phyloP scores from a whole-genome alignment of 164 flowering plant genomes.

The Chimonanthus praecox region DNA sequence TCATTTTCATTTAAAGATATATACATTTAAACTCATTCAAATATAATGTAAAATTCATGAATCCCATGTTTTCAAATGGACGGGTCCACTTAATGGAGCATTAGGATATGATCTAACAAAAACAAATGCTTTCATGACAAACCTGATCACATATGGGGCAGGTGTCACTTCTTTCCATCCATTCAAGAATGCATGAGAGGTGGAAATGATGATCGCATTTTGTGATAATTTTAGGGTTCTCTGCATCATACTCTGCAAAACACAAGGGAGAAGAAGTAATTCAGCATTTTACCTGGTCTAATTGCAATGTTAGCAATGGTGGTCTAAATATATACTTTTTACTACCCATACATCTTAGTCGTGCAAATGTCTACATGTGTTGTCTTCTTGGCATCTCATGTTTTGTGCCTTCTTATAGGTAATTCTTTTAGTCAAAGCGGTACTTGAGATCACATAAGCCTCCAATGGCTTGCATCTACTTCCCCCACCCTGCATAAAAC shows the following conservation, averaged over 20 bases:
- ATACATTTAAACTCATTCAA: neutral
- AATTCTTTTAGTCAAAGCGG: neutral
- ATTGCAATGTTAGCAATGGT: neutral
- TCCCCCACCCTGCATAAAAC: neutral
- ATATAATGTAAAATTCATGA: too few relatives aligned
- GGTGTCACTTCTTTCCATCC: constrained; percentile 89
- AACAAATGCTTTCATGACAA: constrained; percentile 5
- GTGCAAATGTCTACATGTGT: neutral
- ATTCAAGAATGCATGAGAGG: constrained; percentile 81
- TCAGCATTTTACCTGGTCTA: constrained; percentile 4
- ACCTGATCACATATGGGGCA: constrained; percentile 92
- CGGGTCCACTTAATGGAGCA: neutral
- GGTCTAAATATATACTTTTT: neutral
- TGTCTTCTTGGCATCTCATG: too few relatives aligned
- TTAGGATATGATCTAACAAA: neutral
- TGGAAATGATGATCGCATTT: constrained; percentile 83
- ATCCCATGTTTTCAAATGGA: neutral
- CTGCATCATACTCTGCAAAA: constrained; percentile 58
- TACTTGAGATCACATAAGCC: too few relatives aligned
- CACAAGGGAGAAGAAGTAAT: neutral
- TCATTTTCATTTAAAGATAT: neutral
- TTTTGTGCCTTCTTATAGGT: too few relatives aligned
- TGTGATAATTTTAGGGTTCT: constrained; percentile 62
- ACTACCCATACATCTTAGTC: neutral
- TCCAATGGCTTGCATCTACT: neutral